A percentile compares a stretch with the other conserved stretches of the same genome.
These are phyloP conservation scores for Botrytis deweyae DNA, from an alignment of 2,329 filamentous ascomycete species.

Conservation along the genomic window DNA sequence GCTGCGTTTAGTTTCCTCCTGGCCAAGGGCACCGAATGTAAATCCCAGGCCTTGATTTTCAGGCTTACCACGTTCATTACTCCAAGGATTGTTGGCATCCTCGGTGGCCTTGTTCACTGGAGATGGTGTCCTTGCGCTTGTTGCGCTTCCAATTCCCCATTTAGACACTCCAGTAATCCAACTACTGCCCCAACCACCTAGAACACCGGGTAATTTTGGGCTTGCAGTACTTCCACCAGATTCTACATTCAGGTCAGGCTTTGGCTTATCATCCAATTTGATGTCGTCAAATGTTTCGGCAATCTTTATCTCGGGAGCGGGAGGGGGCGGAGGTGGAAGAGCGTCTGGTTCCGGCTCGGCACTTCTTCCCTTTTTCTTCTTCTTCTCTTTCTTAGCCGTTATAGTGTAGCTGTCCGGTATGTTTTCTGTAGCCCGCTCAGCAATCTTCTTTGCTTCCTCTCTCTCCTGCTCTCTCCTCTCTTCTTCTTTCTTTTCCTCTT, in stretches of 20 bases:
- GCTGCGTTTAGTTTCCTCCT: constrained; percentile 40
- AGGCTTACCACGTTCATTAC: constrained; percentile 47
- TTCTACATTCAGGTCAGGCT: constrained; percentile 56
- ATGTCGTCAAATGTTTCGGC: constrained; percentile 65
- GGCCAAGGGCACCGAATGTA: constrained; percentile 50
- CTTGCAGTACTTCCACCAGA: constrained; percentile 41
- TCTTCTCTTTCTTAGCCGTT: constrained; percentile 43
- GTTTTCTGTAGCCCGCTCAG: not conserved
- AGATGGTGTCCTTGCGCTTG: constrained; percentile 25
- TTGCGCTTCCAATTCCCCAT: constrained; percentile 39
- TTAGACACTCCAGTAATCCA: constrained; percentile 52
- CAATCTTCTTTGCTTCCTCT: constrained; percentile 30
- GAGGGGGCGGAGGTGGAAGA: constrained; percentile 28
- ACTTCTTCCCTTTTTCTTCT: constrained; percentile 48
- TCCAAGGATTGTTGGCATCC: constrained; percentile 52
- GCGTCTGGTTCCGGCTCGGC: constrained; percentile 37
- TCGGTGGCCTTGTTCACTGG: constrained; percentile 40
- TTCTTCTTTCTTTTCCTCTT: constrained; percentile 23
- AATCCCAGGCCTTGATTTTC: constrained; percentile 53
- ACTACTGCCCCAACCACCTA: constrained; percentile 60
- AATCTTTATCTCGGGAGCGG: constrained; percentile 42
- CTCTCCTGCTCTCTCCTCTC: constrained; percentile 12
- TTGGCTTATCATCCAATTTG: constrained; percentile 62
- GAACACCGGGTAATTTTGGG: constrained; percentile 44
- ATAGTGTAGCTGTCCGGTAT: constrained; percentile 3